These are phyloP conservation scores for Allomyces javanicus DNA, from an alignment of 192 early-diverging fungal species.

Conservation along the genomic window DNA sequence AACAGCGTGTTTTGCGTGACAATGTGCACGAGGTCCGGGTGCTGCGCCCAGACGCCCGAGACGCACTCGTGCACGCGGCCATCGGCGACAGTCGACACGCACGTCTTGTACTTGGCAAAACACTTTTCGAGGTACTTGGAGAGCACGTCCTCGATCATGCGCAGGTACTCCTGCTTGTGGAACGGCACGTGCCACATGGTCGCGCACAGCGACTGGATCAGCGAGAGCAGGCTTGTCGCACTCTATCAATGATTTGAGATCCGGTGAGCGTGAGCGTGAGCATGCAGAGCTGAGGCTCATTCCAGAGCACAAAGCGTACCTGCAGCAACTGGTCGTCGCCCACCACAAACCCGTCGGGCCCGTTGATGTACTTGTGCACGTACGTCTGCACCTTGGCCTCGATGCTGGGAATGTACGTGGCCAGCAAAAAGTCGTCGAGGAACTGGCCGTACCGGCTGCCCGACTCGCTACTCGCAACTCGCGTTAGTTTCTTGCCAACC, in stretches of 20 bases:
- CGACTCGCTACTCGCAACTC: too few species aligned
- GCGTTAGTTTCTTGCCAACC: too few species aligned
- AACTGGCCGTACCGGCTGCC: background rate
- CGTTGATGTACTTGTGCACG: background rate
- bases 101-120: slow-evolving; percentile 13
- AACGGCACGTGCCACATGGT: slow-evolving; percentile 42
- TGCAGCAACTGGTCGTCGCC: background rate
- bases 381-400: background rate
- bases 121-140: slow-evolving; percentile 52
- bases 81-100: slow-evolving; percentile 15
- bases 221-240: slow-evolving; percentile 28
- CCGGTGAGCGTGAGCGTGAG: too few species aligned
- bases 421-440: background rate
- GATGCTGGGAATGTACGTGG: background rate
- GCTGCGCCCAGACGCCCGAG: slow-evolving; percentile 40
- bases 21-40: slow-evolving; percentile 33
- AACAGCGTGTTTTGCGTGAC: slow-evolving; percentile 21
- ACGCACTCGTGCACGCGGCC: slow-evolving; percentile 13
- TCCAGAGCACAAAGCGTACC: too few species aligned
- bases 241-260: slow-evolving; percentile 18
- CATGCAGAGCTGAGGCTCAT: too few species aligned
- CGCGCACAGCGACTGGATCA: slow-evolving; percentile 43
- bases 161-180: slow-evolving; percentile 44
- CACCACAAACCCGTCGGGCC: background rate
- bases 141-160: slow-evolving; percentile 45